Evolutionary conservation across 2,329 filamentous ascomycete species (phyloP).

Genomic region (Phoma sp.): DNA sequence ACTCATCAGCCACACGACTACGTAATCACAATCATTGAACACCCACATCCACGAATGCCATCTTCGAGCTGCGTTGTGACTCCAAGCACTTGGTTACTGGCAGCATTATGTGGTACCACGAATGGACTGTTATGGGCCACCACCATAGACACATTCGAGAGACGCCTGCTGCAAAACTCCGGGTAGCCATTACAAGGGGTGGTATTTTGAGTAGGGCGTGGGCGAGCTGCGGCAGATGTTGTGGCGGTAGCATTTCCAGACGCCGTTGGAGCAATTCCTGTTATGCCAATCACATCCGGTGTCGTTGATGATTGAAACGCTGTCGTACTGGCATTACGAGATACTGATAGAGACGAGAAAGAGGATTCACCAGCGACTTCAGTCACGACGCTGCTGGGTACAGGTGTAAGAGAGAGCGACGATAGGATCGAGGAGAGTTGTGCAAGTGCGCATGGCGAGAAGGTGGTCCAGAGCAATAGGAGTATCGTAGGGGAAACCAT

Average conservation of each 20-base stretch:
- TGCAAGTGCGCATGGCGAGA: conserved; percentile 16
- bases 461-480: conserved; percentile 14
- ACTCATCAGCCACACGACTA: conserved; percentile 1
- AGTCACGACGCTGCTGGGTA: conserved; percentile 19
- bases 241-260: conserved; percentile 17
- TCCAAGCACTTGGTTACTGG: conserved; percentile 39
- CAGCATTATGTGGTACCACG: conserved; percentile 34
- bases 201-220: conserved; percentile 31
- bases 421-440: conserved; percentile 21
- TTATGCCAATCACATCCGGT: conserved; percentile 28
- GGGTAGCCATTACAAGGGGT: conserved; percentile 44
- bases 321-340: conserved; percentile 21
- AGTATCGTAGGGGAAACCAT: conserved; percentile 20
- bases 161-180: conserved; percentile 43
- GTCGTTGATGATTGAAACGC: conserved; percentile 14
- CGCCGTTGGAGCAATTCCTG: conserved; percentile 20
- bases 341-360: conserved; percentile 12
- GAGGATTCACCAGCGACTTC: neutral
- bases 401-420: conserved; percentile 8
- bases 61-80: conserved; percentile 43
- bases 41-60: conserved; percentile 45
- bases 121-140: conserved; percentile 48
- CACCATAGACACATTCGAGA: conserved; percentile 45
- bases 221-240: conserved; percentile 13
- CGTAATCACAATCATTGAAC: neutral